Evolutionary conservation across 116 monocot species (phyloP), one percentile per base, ranked within the genome.

Genomic region (Dioscorea cayenensis): DNA sequence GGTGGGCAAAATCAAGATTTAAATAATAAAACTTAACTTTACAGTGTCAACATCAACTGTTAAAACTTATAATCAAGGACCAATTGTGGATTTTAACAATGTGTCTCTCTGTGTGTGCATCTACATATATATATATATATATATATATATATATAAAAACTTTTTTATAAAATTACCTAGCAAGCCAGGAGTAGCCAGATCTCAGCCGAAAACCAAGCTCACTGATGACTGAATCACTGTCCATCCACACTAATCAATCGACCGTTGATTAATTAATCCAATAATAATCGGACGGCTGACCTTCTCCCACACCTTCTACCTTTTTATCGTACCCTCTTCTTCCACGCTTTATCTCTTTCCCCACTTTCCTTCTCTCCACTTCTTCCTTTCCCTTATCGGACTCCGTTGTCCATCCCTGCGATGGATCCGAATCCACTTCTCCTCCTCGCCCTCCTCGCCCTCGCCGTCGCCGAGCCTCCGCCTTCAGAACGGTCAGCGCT

Each of bases 401-500:
- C n/a, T 60, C 7, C 60, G 60, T 7, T 22, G 62, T 59, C 59
- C n/a, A 62, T 27, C 25, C 10, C 25, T 5, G 22, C 4, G 8
- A 43, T 43, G 43, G 62, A n/a, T 14, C 62, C 11, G 62, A 62
- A 23, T 21, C 62, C 25, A 6, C 62, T 23, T 18, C 62, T 62
- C 12, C 8, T 62, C 12, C 62, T 62, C 3, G 23, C 62, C 11
- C 22, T 62, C 23, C 25, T 62, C 10, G 62, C 49, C 20, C 58
- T 52, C 75, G 73, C 29, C 18, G 36, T 59, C 29, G 71, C 81
- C 4, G 88, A 88, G 69, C 81, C 73, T 52, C 73, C 81, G 70
- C 48, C 81, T 67, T 36, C 25, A 32, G 91, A 95, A 62, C 71
- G 75, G 36, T 59, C 70, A 22, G 84, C 95, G n/a, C 86, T 95